A percentile compares a stretch with the other conserved stretches of the same genome.
phyloP scores from a whole-genome alignment of 2,329 filamentous ascomycete species.

The Xenoacremonium recifei region DNA sequence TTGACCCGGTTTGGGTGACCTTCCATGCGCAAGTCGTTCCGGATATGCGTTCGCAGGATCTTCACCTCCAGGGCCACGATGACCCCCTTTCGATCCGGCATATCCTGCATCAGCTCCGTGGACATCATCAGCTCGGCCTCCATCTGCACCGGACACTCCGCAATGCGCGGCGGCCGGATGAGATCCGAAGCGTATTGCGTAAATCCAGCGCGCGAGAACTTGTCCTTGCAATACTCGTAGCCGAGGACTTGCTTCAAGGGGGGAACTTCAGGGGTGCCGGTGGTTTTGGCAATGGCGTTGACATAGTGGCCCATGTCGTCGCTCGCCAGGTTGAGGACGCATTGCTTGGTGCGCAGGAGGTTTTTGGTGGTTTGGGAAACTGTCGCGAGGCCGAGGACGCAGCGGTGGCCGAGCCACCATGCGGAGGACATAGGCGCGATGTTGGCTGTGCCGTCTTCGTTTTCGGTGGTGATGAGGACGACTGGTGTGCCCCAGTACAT shows the following conservation, averaged over 20 bases:
- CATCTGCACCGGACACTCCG: slow-evolving; percentile 42
- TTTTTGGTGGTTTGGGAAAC: slow-evolving; percentile 38
- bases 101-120: slow-evolving; percentile 32
- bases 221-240: slow-evolving; percentile 39
- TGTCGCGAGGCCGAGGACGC: slow-evolving; percentile 39
- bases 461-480: slow-evolving; percentile 37
- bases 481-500: slow-evolving; percentile 42
- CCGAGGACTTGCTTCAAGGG: slow-evolving; percentile 26
- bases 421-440: slow-evolving; percentile 43
- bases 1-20: slow-evolving; percentile 40
- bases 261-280: slow-evolving; percentile 28
- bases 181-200: slow-evolving; percentile 33
- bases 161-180: slow-evolving; percentile 33
- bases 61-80: slow-evolving; percentile 35
- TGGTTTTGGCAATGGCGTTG: slow-evolving; percentile 39
- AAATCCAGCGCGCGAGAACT: slow-evolving; percentile 32
- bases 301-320: slow-evolving; percentile 33
- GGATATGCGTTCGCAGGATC: slow-evolving; percentile 34
- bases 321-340: slow-evolving; percentile 40
- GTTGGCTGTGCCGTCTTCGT: slow-evolving; percentile 40
- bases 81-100: slow-evolving; percentile 26
- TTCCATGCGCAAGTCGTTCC: slow-evolving; percentile 30
- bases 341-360: slow-evolving; percentile 39
- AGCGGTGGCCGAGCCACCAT: slow-evolving; percentile 43
- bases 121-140: slow-evolving; percentile 35